Evolutionary conservation across 2,329 filamentous ascomycete genomes (phyloP), one percentile per base, ranked within the genome.

Genomic region (Fusarium siculi): DNA sequence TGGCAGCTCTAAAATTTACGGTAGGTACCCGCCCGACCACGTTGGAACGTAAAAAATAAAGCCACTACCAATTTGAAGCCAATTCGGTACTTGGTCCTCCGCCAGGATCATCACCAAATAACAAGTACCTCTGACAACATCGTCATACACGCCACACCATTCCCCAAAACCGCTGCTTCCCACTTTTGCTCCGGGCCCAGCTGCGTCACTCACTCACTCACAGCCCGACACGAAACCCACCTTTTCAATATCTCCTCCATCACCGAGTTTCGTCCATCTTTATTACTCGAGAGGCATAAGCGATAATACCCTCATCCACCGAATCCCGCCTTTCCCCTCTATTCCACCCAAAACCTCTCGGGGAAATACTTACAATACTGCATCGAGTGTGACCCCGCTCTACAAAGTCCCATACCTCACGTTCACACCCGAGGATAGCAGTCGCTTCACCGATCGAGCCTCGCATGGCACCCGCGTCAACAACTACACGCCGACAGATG

Each of bases 101-200:
- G 2, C 32, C 16, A 11, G 4, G 4, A 18, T 10, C 4, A 3
- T 12, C 15, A 10, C 32, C 37, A 55, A 50, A 12, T 4, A 25
- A 6, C 14, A 74, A 62, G 71, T 74, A 74, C 43, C 58, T 25
- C 36, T 32, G 40, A 37, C 63, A 69, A 43, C 53, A 70, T 72
- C 76, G 74, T 77, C 76, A 77, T 77, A 74, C 74, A 74, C 72
- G 72, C 72, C 72, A 74, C 69, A 73, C 61, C 68, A 74, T 73
- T 72, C 72, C 72, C 68, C 40, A 44, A 74, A 47, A 65, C 71
- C 62, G 40, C 52, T 67, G 36, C 61, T 77, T 71, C 74, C 76
- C 74, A 76, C 76, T 77, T 77, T 77, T 77, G 74, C 74, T 73
- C 63, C 47, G 34, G 57, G 50, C 36, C 43, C 44, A 69, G 52